Evolutionary conservation across 352 stramenopile species (phyloP), one percentile per base, ranked within the genome.

Genomic region (Pythium phragmiticola): DNA sequence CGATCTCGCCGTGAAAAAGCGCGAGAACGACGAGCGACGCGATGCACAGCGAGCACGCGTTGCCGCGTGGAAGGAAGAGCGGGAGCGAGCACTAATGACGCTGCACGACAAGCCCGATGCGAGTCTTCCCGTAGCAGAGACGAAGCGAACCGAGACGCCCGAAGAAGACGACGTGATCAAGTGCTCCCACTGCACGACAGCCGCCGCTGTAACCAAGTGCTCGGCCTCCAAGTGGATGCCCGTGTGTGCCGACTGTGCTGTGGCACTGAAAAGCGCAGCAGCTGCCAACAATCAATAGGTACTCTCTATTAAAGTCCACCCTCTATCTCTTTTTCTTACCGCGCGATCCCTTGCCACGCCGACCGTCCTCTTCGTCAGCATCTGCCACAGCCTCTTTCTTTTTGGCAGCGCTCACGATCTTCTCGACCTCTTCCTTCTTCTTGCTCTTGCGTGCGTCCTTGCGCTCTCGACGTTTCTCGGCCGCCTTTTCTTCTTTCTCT

Each of bases 211-310:
- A 63, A 89, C 82, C 7, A 94, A 94, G 50, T 94, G 85, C 60
- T 64, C 83, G 26, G 85, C 85, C 6, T 92, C 85, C 23, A 94
- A 94, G 64, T 92, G 83, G 85, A 92, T 94, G 85, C 85, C 83
- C 19, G 83, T 94, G 30, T 94, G 85, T 66, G 60, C 63, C 6
- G 69, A 70, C 7, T 94, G 85, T 41, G 83, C 77, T 19, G 65
- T 57, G 26, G 47, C 61, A 8, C 64, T 94, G 21, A 89, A 86
- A 59, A 51, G 14, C 19, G 54, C 45, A 16, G 47, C 57, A 7
- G 51, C 53, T 17, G 43, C 58, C 9, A 56, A 3, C 12, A 68
- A 62, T 26, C 54, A 72, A 59, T 72, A 72, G 37, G 68, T 28
- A 19, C 53, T 53, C 41, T 68, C 65, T 56, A 54, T 68, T 65